phyloP scores from a whole-genome alignment of 2,329 filamentous ascomycete species.

The Colletotrichum sp. region DNA sequence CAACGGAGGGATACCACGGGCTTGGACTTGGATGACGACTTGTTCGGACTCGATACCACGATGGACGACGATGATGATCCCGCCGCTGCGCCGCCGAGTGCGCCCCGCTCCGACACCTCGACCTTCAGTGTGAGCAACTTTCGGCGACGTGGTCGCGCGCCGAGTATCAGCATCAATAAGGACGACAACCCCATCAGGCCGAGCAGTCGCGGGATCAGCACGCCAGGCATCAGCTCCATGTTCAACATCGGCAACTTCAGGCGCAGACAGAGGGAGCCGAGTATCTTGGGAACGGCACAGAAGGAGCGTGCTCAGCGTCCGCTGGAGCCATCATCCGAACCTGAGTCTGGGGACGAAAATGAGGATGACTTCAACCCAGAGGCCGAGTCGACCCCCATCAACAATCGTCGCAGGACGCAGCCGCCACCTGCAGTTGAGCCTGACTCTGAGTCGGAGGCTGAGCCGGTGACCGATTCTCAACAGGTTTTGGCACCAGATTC shows the following conservation, averaged over 20 bases:
- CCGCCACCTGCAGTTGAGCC: constrained; percentile 24
- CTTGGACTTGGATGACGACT: constrained; percentile 52
- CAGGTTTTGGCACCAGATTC: constrained; percentile 26
- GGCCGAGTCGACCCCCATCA: constrained; percentile 70
- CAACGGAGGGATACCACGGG: constrained; percentile 49
- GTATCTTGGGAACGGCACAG: constrained; percentile 61
- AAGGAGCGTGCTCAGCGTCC: constrained; percentile 35
- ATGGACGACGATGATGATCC: constrained; percentile 46
- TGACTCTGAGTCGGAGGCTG: constrained; percentile 14
- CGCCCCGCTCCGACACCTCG: constrained; percentile 48
- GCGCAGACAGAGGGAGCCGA: constrained; percentile 63
- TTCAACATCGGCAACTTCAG: constrained; percentile 64
- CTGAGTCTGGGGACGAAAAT: constrained; percentile 28
- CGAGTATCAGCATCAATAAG: constrained; percentile 52
- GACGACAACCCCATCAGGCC: constrained; percentile 58
- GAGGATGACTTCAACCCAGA: constrained; percentile 59
- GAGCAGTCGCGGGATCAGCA: constrained; percentile 54
- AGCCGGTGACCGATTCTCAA: constrained; percentile 21
- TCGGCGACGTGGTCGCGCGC: constrained; percentile 46
- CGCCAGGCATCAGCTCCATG: constrained; percentile 52
- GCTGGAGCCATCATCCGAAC: constrained; percentile 21
- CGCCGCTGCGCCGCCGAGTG: constrained; percentile 34
- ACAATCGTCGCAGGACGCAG: constrained; percentile 50
- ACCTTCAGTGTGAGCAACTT: constrained; percentile 52
- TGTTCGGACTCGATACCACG: constrained; percentile 45